Conservation (phyloP, 371 early-diverging fungal species). For the Rhizopus sp. region DNA sequence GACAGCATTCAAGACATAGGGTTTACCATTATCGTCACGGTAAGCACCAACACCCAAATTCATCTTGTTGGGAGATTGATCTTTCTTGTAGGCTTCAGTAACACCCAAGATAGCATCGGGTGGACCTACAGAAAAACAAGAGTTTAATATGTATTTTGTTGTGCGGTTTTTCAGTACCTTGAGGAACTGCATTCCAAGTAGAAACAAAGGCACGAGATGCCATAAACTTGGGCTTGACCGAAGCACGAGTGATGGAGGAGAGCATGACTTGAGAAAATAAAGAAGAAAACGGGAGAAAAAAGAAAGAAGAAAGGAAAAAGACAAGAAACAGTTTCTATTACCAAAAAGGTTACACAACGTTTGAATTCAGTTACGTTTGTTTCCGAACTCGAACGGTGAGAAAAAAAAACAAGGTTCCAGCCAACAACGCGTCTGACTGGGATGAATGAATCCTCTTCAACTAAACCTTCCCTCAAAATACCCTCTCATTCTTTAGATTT, state of each 20-base stretch:
- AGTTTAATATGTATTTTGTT: constrained; percentile 1
- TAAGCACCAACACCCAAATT: constrained; percentile 99
- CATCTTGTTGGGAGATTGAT: constrained; percentile 90
- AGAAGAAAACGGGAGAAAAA: constrained; percentile 16
- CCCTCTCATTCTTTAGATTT: too few relatives aligned
- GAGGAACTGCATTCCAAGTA: constrained; percentile 78
- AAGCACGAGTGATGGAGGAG: constrained; percentile 45
- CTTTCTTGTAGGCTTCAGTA: constrained; percentile 95
- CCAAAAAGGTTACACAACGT: constrained; percentile 14
- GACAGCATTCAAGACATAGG: constrained; percentile 88
- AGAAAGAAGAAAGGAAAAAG: constrained; percentile 9
- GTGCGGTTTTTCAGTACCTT: constrained; percentile 48
- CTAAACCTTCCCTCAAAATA: too few relatives aligned
- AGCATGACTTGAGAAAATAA: constrained; percentile 34
- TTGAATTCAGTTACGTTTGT: constrained; percentile 26
- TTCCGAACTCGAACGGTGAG: constrained; percentile 9
- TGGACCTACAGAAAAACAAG: constrained; percentile 61
- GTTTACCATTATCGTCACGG: constrained; percentile 93
- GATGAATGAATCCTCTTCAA: too few relatives aligned
- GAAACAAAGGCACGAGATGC: constrained; percentile 62
- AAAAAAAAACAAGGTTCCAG: not conserved
- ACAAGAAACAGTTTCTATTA: constrained; percentile 5
- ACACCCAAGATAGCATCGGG: constrained; percentile 97
- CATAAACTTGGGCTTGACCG: constrained; percentile 44
- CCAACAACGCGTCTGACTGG: too few relatives aligned